phyloP scores from a whole-genome alignment of 257 asterid genomes.

The Cordia subcordata region DNA sequence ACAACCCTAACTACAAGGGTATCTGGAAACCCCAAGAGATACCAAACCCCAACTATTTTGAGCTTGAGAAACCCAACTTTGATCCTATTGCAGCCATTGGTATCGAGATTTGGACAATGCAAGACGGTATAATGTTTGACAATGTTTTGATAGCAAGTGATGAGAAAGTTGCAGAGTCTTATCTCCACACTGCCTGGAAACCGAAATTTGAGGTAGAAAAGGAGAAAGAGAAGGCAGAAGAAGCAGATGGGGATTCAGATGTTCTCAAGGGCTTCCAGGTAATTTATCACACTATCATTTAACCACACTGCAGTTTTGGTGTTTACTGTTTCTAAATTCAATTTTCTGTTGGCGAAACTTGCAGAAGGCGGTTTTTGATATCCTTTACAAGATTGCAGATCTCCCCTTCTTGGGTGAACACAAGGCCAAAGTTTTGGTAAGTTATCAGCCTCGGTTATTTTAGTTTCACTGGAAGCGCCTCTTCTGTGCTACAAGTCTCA shows the following conservation, averaged over 20 bases:
- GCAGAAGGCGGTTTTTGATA: constrained; percentile 75
- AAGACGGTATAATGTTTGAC: constrained; percentile 87
- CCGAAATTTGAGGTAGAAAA: constrained; percentile 75
- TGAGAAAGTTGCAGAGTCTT: constrained; percentile 66
- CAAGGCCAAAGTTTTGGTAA: constrained; percentile 73
- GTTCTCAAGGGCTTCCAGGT: constrained; percentile 89
- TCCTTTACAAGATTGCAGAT: constrained; percentile 82
- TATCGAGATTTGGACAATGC: constrained; percentile 99
- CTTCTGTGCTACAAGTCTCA: constrained; percentile 1
- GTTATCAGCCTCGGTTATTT: constrained; percentile 6
- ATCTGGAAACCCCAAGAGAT: constrained; percentile 88
- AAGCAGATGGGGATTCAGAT: constrained; percentile 43
- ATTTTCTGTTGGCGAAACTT: not conserved
- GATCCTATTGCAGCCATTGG: constrained; percentile 96
- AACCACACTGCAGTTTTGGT: not conserved
- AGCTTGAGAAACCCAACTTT: constrained; percentile 74
- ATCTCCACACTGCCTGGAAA: constrained; percentile 73
- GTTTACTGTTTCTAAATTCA: not conserved
- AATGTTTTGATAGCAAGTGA: constrained; percentile 61
- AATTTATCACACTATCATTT: not conserved
- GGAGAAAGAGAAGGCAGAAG: constrained; percentile 70
- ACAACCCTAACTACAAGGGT: constrained; percentile 92
- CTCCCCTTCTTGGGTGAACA: constrained; percentile 81
- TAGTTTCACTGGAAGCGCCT: not conserved
- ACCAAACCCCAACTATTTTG: constrained; percentile 76